Conservation (phyloP, 2,329 filamentous ascomycete genomes). For the Emergomyces pasteurianus region DNA sequence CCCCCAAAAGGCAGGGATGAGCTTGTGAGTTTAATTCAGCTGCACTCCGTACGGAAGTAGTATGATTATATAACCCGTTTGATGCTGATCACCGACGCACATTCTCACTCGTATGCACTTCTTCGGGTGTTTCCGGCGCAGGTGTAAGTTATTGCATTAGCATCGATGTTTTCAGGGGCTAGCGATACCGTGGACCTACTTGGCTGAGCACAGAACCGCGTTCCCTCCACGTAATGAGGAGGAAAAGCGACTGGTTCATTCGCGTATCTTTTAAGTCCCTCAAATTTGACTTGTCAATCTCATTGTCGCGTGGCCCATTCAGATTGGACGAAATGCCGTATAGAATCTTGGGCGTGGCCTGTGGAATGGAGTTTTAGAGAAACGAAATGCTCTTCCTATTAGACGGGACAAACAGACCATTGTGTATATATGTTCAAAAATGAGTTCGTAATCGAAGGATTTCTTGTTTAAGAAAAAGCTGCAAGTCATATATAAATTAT, state of each 20-base stretch:
- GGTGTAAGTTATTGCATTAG: no score
- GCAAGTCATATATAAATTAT: no score
- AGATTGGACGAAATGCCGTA: background rate
- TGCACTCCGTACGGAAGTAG: no score
- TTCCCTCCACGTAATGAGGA: background rate
- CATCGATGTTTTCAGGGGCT: background rate
- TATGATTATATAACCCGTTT: background rate
- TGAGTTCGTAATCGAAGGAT: background rate
- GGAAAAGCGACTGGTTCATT: background rate
- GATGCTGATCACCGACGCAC: background rate
- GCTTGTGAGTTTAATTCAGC: background rate
- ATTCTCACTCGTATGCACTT: background rate
- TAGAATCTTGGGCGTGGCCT: background rate
- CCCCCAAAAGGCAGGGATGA: background rate
- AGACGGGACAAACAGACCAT: background rate
- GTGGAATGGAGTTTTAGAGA: background rate
- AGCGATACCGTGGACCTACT: background rate
- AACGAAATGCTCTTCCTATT: background rate
- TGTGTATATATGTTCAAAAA: background rate
- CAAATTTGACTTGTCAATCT: no score
- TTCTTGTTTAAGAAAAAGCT: no score
- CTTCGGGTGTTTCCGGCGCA: background rate
- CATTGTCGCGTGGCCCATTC: no score
- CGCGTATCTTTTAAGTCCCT: background rate
- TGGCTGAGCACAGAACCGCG: background rate